A percentile compares a stretch with the other conserved stretches of the same genome.
Conservation (phyloP, 352 stramenopile genomes). For the Pythium folliculosum region DNA sequence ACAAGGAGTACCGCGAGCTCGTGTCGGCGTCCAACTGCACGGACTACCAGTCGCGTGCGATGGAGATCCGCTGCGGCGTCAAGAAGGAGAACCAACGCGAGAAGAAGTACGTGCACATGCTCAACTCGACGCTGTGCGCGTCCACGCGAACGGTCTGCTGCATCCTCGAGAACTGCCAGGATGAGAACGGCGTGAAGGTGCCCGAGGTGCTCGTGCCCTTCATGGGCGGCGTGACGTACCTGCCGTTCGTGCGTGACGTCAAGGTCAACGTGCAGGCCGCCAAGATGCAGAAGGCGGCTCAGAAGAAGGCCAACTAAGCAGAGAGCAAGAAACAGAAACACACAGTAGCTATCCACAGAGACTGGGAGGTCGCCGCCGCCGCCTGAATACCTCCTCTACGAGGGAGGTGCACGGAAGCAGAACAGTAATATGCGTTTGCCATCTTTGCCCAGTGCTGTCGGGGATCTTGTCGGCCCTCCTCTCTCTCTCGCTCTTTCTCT, state of each 20-base stretch:
- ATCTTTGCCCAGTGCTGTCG: neutral
- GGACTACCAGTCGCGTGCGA: slow-evolving; percentile 96
- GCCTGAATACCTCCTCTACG: neutral
- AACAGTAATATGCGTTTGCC: neutral
- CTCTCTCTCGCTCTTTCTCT: neutral
- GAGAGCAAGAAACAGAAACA: neutral
- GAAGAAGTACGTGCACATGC: slow-evolving; percentile 99
- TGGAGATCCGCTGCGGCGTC: slow-evolving; percentile 96
- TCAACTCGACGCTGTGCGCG: slow-evolving; percentile 99
- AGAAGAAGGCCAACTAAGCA: slow-evolving; percentile 89
- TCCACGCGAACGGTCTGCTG: slow-evolving; percentile 98
- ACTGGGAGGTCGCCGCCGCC: neutral
- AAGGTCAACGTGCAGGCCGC: slow-evolving; percentile 90
- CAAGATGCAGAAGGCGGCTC: slow-evolving; percentile 95
- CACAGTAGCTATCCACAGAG: neutral
- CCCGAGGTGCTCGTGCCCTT: slow-evolving; percentile 97
- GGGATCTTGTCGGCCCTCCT: neutral
- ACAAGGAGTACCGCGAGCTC: slow-evolving; percentile 98
- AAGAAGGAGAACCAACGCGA: slow-evolving; percentile 95
- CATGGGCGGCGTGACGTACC: slow-evolving; percentile 98
- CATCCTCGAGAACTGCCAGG: slow-evolving; percentile 99
- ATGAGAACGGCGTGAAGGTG: slow-evolving; percentile 95
- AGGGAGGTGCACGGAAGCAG: too few species aligned
- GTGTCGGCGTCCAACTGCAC: slow-evolving; percentile 99
- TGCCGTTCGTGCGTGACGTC: slow-evolving; percentile 97